phyloP scores from a whole-genome alignment of 2,329 filamentous ascomycete genomes.

The Rhynchosporium secalis region DNA sequence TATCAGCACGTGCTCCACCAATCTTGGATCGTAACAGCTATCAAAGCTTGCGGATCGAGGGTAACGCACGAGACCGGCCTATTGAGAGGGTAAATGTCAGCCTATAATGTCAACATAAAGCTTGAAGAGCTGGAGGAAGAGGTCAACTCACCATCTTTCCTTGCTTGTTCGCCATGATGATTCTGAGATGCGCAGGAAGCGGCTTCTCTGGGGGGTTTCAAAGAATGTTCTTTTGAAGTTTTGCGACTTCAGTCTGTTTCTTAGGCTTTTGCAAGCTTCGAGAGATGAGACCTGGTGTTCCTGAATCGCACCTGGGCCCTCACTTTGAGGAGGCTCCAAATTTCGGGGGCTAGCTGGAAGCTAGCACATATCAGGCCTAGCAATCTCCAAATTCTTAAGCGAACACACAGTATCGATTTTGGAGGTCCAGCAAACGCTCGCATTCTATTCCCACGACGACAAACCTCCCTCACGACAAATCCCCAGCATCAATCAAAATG shows the following conservation, averaged over 20 bases:
- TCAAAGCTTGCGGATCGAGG: constrained; percentile 32
- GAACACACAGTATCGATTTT: constrained; percentile 20
- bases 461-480: constrained; percentile 27
- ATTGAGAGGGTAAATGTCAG: constrained; percentile 57
- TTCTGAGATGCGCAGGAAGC: constrained; percentile 41
- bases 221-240: constrained; percentile 41
- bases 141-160: constrained; percentile 91
- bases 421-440: constrained; percentile 26
- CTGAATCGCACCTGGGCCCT: constrained; percentile 16
- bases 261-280: constrained; percentile 35
- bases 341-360: constrained; percentile 18
- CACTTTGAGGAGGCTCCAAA: constrained; percentile 14
- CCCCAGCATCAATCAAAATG: constrained; percentile 41
- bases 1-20: constrained; percentile 27
- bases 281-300: constrained; percentile 28
- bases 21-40: constrained; percentile 37
- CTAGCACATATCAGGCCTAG: constrained; percentile 15
- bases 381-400: constrained; percentile 4
- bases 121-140: constrained; percentile 42
- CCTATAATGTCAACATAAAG: constrained; percentile 54
- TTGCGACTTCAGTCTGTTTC: constrained; percentile 38
- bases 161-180: constrained; percentile 83
- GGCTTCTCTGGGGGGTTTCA: constrained; percentile 42
- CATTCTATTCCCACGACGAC: constrained; percentile 21
- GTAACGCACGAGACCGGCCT: constrained; percentile 70